Evolutionary conservation across 2,329 filamentous ascomycete genomes (phyloP).

Genomic region (Pseudogymnoascus sp.): DNA sequence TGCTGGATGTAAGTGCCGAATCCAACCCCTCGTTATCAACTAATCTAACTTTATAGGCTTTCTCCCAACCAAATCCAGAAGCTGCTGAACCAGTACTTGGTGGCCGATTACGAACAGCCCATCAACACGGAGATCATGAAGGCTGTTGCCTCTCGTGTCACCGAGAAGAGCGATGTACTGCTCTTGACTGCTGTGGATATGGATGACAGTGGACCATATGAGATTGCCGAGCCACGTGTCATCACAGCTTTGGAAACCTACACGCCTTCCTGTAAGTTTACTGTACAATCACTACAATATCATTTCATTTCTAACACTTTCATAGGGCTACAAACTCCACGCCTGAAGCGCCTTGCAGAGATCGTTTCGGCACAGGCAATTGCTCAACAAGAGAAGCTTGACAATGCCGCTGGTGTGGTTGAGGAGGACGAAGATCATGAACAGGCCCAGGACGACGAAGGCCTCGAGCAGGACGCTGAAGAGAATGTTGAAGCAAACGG

Average conservation of each 20-base stretch:
- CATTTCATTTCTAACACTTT: slow-evolving; percentile 23
- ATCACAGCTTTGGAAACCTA: slow-evolving; percentile 98
- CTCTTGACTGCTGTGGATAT: slow-evolving; percentile 93
- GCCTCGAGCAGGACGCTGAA: not conserved
- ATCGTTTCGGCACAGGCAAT: slow-evolving; percentile 96
- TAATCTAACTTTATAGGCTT: slow-evolving; percentile 48
- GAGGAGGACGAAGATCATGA: slow-evolving; percentile 35
- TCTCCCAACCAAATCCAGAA: slow-evolving; percentile 99
- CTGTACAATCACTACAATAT: not conserved
- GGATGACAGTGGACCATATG: slow-evolving; percentile 97
- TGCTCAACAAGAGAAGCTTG: slow-evolving; percentile 83
- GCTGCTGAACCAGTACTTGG: slow-evolving; percentile 94
- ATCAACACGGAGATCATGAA: slow-evolving; percentile 99
- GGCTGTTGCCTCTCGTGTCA: slow-evolving; percentile 90
- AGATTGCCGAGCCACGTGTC: slow-evolving; percentile 91
- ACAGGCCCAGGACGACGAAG: not conserved
- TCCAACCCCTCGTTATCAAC: not conserved
- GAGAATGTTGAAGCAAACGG: not conserved
- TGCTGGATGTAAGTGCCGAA: slow-evolving; percentile 84
- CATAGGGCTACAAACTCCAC: slow-evolving; percentile 86
- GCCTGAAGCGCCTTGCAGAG: slow-evolving; percentile 92
- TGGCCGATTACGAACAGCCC: slow-evolving; percentile 97
- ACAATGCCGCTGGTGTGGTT: slow-evolving; percentile 28
- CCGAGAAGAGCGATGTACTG: slow-evolving; percentile 95
- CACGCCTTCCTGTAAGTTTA: slow-evolving; percentile 81